Evolutionary conservation across 352 stramenopile genomes (phyloP), one percentile per base, ranked within the genome.

Genomic region (Globisporangium polare): DNA sequence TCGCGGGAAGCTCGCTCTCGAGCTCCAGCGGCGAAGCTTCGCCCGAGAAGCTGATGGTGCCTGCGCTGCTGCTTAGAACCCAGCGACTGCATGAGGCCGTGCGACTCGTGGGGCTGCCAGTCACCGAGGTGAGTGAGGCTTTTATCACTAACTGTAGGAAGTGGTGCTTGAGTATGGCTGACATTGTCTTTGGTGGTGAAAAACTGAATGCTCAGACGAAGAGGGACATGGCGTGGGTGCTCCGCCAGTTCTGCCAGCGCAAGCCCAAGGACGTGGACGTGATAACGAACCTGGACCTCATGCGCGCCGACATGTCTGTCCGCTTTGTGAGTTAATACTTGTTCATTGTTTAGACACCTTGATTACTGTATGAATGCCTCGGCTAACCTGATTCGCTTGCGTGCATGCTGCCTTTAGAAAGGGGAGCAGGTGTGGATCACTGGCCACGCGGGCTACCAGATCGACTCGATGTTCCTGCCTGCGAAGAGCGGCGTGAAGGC

Each of bases 401-500:
- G 7, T 35, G 29, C 29, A 17, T 12, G 33, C 5, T 15, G 9
- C 33, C 1, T 53, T 46, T 63, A 93, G 82, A 80, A 83, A 62
- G 87, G 80, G 0, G 78, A 90, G 57, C 85, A 96, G 74, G 72
- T 94, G 5, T 94, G 85, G 85, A 92, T 96, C 42, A 50, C 66
- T 52, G 73, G 85, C 2, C 65, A 87, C 31, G 52, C 81, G 29
- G 65, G 68, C 39, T 78, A 94, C 55, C 68, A 77, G 37, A 84
- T 96, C 39, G 87, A 96, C 65, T 72, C 81, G 6, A 94, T 96
- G 83, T 72, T 94, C 7, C 73, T 96, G 18, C 83, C 87, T 0
- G 65, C 69, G n/a, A 68, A 60, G 26, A 74, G 68, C 46, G 72
- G 69, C 2, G 68, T 68, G 20, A 63, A 67, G 17, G 69, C 39